Evolutionary conservation across 768 basidiomycete genomes (phyloP).

Genomic region (Pleurotus platypus): DNA sequence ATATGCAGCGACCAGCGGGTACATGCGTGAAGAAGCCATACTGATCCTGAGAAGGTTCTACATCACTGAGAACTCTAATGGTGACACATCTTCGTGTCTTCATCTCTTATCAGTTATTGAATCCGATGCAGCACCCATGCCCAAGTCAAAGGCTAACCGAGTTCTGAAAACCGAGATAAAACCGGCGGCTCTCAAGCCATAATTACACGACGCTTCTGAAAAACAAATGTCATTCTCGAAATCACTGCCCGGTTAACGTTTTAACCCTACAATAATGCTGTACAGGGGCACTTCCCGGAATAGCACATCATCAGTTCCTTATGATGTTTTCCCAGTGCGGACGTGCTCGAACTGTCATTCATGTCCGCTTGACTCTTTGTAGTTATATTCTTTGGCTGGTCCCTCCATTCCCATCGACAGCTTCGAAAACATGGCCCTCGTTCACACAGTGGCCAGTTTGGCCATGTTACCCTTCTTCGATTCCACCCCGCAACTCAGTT

Average conservation of each 20-base stretch:
- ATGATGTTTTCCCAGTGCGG: not conserved
- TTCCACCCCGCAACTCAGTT: no score
- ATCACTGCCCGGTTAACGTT: no score
- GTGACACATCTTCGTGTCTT: constrained; percentile 32
- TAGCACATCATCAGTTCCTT: not conserved
- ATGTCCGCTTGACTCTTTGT: not conserved
- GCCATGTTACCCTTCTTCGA: no score
- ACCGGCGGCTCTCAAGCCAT: constrained; percentile 13
- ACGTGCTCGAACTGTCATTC: not conserved
- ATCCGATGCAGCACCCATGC: constrained; percentile 67
- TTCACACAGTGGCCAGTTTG: not conserved
- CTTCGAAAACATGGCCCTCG: not conserved
- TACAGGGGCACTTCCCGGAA: no score
- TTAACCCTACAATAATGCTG: no score
- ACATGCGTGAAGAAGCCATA: constrained; percentile 79
- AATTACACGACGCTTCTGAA: not conserved
- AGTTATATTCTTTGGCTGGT: not conserved
- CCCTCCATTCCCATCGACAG: not conserved
- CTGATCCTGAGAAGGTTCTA: constrained; percentile 86
- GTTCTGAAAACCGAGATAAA: constrained; percentile 81
- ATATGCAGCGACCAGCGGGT: constrained; percentile 75
- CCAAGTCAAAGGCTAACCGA: constrained; percentile 83
- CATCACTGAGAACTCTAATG: constrained; percentile 90
- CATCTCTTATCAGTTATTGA: constrained; percentile 10
- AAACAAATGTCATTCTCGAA: no score